A percentile compares a stretch with the other conserved stretches of the same genome.
Evolutionary conservation across 2,329 filamentous ascomycete genomes (phyloP).

Genomic region (Clathrospora elynae): DNA sequence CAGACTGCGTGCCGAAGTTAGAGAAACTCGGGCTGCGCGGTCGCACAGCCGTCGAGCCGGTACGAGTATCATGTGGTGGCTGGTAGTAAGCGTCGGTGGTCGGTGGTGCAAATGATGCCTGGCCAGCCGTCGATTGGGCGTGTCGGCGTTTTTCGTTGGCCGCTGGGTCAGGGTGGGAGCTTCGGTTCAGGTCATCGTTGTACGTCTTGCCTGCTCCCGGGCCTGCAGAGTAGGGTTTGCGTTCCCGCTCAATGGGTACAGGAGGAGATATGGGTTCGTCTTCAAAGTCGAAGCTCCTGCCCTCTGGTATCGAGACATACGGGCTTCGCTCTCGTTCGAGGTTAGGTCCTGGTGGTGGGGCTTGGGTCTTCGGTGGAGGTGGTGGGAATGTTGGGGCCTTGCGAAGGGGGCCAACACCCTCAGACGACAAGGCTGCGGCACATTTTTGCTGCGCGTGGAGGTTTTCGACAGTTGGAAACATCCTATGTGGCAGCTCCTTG

Average conservation of each 20-base stretch:
- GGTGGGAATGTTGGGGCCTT: conserved; percentile 44
- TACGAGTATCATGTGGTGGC: conserved; percentile 32
- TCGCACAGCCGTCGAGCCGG: conserved; percentile 29
- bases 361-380: conserved; percentile 38
- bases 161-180: conserved; percentile 32
- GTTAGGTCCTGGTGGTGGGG: conserved; percentile 19
- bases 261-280: conserved; percentile 45
- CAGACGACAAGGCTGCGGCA: conserved; percentile 62
- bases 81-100: conserved; percentile 25
- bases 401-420: conserved; percentile 47
- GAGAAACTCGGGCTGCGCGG: conserved; percentile 45
- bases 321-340: conserved; percentile 45
- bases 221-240: conserved; percentile 66
- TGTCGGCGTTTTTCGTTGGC: conserved; percentile 32
- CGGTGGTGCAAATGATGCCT: conserved; percentile 36
- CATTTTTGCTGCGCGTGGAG: conserved; percentile 63
- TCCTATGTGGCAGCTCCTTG: conserved; percentile 73
- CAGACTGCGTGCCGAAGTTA: conserved; percentile 42
- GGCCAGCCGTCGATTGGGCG: conserved; percentile 42
- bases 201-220: conserved; percentile 65
- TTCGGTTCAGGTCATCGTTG: conserved; percentile 42
- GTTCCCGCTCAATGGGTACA: conserved; percentile 66
- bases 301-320: conserved; percentile 37
- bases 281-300: conserved; percentile 39
- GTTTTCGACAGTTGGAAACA: conserved; percentile 69